Conservation (phyloP, 2,329 filamentous ascomycete genomes). For the Fusarium tricinctum region DNA sequence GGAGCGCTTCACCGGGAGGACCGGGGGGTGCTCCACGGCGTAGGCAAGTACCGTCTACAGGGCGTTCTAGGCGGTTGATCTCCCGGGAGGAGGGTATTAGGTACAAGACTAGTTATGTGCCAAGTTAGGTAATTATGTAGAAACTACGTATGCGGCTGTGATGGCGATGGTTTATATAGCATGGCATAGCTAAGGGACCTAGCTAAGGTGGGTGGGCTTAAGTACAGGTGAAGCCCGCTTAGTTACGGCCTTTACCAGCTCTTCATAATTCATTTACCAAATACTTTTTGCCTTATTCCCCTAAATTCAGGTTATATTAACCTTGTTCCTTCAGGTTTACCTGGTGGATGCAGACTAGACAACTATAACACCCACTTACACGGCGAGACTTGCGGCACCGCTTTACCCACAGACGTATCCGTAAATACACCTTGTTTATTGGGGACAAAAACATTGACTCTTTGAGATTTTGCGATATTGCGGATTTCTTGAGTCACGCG, state of each 20-base stretch:
- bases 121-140: too few relatives aligned
- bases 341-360: constrained; percentile 25
- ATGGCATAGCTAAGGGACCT: too few relatives aligned
- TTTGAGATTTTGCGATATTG: not conserved
- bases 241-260: constrained; percentile 10
- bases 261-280: not conserved
- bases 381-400: constrained; percentile 32
- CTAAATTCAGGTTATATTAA: constrained; percentile 2
- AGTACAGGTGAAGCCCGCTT: constrained; percentile 20
- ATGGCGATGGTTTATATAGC: constrained; percentile 34
- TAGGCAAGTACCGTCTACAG: constrained; percentile 27
- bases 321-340: not conserved
- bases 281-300: not conserved
- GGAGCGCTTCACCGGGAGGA: constrained; percentile 27
- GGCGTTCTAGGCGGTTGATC: not conserved
- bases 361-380: constrained; percentile 30
- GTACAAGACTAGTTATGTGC: constrained; percentile 8
- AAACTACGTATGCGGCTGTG: constrained; percentile 10
- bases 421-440: not conserved
- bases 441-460: not conserved
- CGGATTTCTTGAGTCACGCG: constrained; percentile 1
- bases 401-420: constrained; percentile 14
- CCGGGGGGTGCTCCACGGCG: not conserved
- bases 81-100: constrained; percentile 8
- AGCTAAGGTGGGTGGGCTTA: constrained; percentile 1